A percentile compares a stretch with the other conserved stretches of the same genome.
phyloP scores from a whole-genome alignment of 2,329 filamentous ascomycete genomes.

The Cladosporium halotolerans region DNA sequence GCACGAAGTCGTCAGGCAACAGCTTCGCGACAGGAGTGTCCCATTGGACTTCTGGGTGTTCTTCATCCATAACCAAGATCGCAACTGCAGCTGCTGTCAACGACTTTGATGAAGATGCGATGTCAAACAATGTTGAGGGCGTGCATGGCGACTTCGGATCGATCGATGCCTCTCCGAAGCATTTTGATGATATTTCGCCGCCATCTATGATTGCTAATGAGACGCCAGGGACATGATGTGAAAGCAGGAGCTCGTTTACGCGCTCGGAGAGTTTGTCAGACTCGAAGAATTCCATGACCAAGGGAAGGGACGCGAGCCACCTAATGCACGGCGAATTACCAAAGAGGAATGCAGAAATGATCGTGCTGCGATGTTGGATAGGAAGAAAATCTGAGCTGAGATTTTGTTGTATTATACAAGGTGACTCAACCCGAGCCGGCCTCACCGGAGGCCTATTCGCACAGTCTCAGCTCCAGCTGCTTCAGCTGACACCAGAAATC shows the following conservation, averaged over 20 bases:
- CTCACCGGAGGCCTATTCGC: background rate
- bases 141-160: constrained; percentile 35
- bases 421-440: too few species aligned
- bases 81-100: constrained; percentile 47
- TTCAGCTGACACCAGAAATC: constrained; percentile 16
- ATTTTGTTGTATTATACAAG: too few species aligned
- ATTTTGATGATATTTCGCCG: constrained; percentile 36
- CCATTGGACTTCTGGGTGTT: constrained; percentile 37
- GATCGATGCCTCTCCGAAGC: constrained; percentile 35
- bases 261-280: background rate
- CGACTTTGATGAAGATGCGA: constrained; percentile 52
- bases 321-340: too few species aligned
- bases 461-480: constrained; percentile 3
- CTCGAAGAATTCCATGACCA: background rate
- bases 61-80: constrained; percentile 41
- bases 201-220: constrained; percentile 45
- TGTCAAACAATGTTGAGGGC: constrained; percentile 49
- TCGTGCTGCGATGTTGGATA: too few species aligned
- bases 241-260: background rate
- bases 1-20: constrained; percentile 48
- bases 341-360: too few species aligned
- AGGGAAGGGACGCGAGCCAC: too few species aligned
- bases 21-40: constrained; percentile 42
- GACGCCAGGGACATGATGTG: constrained; percentile 46
- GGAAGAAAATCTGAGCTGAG: too few species aligned